Evolutionary conservation across 164 flowering plant species (phyloP), one percentile per base, ranked within the genome.

Genomic region (Cinnamomum micranthum): DNA sequence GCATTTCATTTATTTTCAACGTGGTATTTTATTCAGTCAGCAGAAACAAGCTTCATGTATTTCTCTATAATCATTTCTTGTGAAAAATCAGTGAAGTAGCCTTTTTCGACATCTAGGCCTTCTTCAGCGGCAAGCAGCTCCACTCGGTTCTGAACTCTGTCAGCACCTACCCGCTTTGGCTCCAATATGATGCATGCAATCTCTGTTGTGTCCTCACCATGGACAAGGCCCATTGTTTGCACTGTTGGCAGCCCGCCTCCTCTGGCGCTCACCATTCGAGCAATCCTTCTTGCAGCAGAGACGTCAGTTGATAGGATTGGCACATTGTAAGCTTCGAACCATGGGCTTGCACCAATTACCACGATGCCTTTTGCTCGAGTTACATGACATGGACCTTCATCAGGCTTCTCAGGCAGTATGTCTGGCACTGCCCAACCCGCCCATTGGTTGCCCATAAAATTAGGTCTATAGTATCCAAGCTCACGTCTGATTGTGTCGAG

Each of bases 241-340:
- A 91, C 95, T 0, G 88, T 82, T 1, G 91, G 90, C 4, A 92
- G 86, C n/a, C 97, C 93, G 3, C 97, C 97, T 0, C 93, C 93
- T 60, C 97, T 79, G 6, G 85, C 92, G 74, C 97, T 90, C 70
- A 92, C 91, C 82, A 73, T 78, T 65, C 82, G 76, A 1, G 97
- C 90, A 59, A 92, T 89, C 70, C 83, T 80, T 14, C 88, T 77
- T 6, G 86, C 74, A 4, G 80, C 80, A 3, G 86, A 76, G 11
- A 88, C 69, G 64, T 92, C 88, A 1, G 88, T 84, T 51, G 92
- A 86, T 81, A 85, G 69, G 72, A 88, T 80, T 4, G 94, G 97
- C 5, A 92, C 82, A 55, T 90, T 92, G 84, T 88, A 92, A 27
- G 78, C 70, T 2, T 80, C 89, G 2, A 89, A 85, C 94, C 97